Evolutionary conservation across 257 asterid species (phyloP).

Genomic region (Sherardia arvensis): DNA sequence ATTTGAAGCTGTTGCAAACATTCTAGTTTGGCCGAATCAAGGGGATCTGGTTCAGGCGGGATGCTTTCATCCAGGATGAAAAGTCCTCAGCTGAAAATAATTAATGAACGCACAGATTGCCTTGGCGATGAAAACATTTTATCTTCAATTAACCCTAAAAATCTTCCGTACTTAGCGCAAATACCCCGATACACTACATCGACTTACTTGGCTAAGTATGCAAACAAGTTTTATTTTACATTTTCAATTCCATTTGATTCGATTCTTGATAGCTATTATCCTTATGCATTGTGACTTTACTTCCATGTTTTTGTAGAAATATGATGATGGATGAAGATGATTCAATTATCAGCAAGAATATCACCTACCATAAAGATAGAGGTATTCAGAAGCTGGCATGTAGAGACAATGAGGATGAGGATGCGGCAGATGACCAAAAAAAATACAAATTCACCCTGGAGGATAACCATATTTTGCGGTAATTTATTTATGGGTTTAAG

Average conservation of each 20-base stretch:
- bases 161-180: constrained; percentile 56
- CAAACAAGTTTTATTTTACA: background rate
- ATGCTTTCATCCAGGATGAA: constrained; percentile 52
- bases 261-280: no score
- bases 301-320: constrained; percentile 40
- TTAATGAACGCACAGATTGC: constrained; percentile 29
- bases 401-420: constrained; percentile 95
- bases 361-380: constrained; percentile 74
- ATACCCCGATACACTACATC: constrained; percentile 84
- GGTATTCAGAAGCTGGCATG: constrained; percentile 87
- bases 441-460: constrained; percentile 71
- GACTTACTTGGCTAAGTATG: constrained; percentile 73
- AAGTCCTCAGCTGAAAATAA: constrained; percentile 48
- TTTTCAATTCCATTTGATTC: background rate
- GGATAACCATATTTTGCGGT: constrained; percentile 79
- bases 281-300: background rate
- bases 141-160: constrained; percentile 33
- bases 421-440: constrained; percentile 30
- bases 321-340: constrained; percentile 97
- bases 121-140: constrained; percentile 48
- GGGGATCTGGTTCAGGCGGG: constrained; percentile 37
- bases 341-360: constrained; percentile 76
- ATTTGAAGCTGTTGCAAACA: constrained; percentile 36
- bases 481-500: background rate
- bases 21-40: constrained; percentile 37